Conservation (phyloP, 768 basidiomycete species). For the Favolaschia claudopus region DNA sequence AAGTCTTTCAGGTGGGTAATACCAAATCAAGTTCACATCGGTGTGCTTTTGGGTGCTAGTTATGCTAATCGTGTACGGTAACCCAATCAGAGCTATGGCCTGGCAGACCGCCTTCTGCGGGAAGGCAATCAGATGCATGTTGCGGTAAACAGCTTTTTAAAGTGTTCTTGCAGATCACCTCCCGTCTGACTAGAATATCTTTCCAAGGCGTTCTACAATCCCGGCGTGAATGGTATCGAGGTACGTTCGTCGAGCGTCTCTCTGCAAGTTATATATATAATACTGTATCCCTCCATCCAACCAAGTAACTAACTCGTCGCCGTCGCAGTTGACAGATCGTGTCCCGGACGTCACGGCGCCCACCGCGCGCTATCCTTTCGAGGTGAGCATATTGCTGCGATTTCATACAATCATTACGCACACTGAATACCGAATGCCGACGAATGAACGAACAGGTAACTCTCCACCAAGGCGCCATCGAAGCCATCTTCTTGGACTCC, state of each 20-base stretch:
- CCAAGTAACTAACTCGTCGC: background rate
- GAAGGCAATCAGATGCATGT: conserved; percentile 76
- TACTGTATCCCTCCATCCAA: background rate
- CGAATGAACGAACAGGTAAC: conserved; percentile 50
- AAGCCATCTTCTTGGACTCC: conserved; percentile 64
- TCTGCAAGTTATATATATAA: no score
- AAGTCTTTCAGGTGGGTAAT: conserved; percentile 57
- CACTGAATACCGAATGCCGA: no score
- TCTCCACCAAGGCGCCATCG: conserved; percentile 70
- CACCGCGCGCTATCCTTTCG: conserved; percentile 75
- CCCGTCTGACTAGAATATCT: background rate
- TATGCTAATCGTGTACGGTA: background rate
- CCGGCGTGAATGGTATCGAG: conserved; percentile 64
- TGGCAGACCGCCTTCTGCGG: conserved; percentile 67
- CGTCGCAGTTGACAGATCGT: conserved; percentile 63
- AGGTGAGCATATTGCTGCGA: conserved; percentile 46
- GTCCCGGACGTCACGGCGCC: conserved; percentile 67
- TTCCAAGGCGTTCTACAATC: conserved; percentile 77
- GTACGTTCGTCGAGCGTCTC: conserved; percentile 42
- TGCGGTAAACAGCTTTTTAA: conserved; percentile 54
- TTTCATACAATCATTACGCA: background rate
- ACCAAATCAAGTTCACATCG: no score
- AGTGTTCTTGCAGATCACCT: background rate
- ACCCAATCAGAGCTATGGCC: conserved; percentile 71
- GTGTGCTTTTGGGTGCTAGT: no score